These are phyloP conservation scores for Agaricus bisporus DNA, from an alignment of 768 basidiomycete genomes.

Conservation along the genomic window DNA sequence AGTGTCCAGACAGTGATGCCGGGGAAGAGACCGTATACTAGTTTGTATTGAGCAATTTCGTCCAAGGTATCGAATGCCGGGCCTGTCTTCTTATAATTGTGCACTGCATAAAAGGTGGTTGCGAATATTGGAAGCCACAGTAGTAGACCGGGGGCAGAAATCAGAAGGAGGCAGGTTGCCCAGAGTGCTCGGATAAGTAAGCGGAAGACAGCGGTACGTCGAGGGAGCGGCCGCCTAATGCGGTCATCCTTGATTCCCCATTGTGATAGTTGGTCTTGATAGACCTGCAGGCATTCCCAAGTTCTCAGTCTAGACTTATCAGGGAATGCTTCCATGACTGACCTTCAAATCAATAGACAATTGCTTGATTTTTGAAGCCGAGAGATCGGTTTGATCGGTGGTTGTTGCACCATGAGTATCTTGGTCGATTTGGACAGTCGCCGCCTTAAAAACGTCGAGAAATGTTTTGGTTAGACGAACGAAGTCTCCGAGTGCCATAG, in stretches of 20 bases:
- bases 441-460: conserved; percentile 65
- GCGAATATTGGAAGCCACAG: conserved; percentile 79
- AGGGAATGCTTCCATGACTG: conserved; percentile 7
- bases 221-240: conserved; percentile 57
- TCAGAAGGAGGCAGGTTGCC: conserved; percentile 51
- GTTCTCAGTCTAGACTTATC: conserved; percentile 1
- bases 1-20: conserved; percentile 63
- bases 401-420: conserved; percentile 16
- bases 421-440: conserved; percentile 19
- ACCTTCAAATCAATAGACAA: conserved; percentile 60
- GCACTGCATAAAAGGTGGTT: conserved; percentile 64
- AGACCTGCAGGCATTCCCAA: conserved; percentile 36
- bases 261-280: conserved; percentile 64
- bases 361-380: conserved; percentile 22
- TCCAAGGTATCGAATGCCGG: conserved; percentile 85
- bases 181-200: conserved; percentile 61
- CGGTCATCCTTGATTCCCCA: conserved; percentile 85
- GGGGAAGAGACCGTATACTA: conserved; percentile 74
- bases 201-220: conserved; percentile 51
- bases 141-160: conserved; percentile 73
- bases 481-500: conserved; percentile 79
- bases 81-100: conserved; percentile 74
- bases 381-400: conserved; percentile 18
- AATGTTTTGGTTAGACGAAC: conserved; percentile 73
- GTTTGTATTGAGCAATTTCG: conserved; percentile 86